Conservation (phyloP, 2,329 filamentous ascomycete species). For the Colletotrichum gigasporum region DNA sequence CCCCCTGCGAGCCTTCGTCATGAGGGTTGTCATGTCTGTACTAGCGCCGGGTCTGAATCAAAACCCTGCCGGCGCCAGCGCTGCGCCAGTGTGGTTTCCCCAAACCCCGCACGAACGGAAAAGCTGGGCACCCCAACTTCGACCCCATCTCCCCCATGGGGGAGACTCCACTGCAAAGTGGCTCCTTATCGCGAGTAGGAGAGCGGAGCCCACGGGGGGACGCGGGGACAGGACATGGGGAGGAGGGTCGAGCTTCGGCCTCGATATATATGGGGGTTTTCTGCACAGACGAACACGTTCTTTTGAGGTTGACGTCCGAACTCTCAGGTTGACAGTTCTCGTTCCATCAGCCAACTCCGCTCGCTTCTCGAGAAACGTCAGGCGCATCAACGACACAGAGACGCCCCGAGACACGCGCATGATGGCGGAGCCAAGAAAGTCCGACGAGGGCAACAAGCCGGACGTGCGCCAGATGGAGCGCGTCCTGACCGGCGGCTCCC, state of each 20-base stretch:
- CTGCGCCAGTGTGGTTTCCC: background rate
- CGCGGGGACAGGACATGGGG: too few species aligned
- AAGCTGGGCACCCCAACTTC: constrained; percentile 25
- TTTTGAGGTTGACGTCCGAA: background rate
- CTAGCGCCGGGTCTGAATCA: constrained; percentile 21
- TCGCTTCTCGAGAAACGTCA: too few species aligned
- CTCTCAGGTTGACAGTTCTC: background rate
- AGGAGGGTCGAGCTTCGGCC: background rate
- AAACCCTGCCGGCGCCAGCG: background rate
- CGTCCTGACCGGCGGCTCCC: constrained; percentile 9
- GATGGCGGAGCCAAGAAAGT: constrained; percentile 13
- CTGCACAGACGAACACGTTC: background rate
- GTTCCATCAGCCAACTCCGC: background rate
- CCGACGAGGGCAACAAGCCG: constrained; percentile 11
- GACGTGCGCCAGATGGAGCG: constrained; percentile 16
- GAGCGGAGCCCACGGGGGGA: constrained; percentile 10
- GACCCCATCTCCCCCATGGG: constrained; percentile 25
- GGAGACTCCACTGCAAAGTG: constrained; percentile 11
- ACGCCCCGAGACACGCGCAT: background rate
- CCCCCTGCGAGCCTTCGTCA: background rate
- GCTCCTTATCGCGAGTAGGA: constrained; percentile 10
- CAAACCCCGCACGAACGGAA: constrained; percentile 28
- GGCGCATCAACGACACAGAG: too few species aligned
- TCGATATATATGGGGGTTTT: constrained; percentile 11
- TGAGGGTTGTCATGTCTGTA: background rate